A percentile compares a stretch with the other conserved stretches of the same genome.
Evolutionary conservation across 2,329 filamentous ascomycete species (phyloP).

Genomic region (Fusarium mexicanum): DNA sequence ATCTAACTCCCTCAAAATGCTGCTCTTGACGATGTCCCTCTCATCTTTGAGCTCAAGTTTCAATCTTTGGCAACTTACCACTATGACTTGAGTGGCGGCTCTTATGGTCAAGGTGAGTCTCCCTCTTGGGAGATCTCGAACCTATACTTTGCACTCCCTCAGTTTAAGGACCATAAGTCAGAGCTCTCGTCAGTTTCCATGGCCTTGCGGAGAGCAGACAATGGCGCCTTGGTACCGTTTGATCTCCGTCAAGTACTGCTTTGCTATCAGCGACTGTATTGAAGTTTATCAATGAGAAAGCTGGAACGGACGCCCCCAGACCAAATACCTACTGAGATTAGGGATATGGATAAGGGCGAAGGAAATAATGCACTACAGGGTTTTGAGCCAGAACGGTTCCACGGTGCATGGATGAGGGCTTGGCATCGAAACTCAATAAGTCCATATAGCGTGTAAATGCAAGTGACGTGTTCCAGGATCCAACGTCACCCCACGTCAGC

Average conservation of each 20-base stretch:
- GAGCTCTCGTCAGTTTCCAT: not conserved
- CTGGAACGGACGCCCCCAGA: fast-evolving
- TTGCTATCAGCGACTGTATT: not conserved
- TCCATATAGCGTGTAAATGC: not conserved
- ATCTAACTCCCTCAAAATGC: not conserved
- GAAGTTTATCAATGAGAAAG: not conserved
- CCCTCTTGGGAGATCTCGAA: not conserved
- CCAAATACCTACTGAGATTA: not conserved
- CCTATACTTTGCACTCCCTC: not conserved
- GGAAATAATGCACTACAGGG: too few species aligned
- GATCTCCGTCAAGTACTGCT: not conserved
- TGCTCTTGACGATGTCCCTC: not conserved
- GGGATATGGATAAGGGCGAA: fast-evolving
- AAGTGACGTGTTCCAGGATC: not conserved
- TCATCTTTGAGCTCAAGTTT: not conserved
- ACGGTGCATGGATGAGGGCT: not conserved
- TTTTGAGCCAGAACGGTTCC: not conserved
- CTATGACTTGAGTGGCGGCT: not conserved
- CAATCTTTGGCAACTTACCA: not conserved
- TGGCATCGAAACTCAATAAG: not conserved
- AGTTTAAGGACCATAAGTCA: not conserved
- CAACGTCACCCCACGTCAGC: not conserved
- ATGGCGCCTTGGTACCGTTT: not conserved
- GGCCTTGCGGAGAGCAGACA: not conserved
- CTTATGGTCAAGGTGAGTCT: not conserved